Conservation (phyloP, 306 rosid species). For the Begonia loranthoides region DNA sequence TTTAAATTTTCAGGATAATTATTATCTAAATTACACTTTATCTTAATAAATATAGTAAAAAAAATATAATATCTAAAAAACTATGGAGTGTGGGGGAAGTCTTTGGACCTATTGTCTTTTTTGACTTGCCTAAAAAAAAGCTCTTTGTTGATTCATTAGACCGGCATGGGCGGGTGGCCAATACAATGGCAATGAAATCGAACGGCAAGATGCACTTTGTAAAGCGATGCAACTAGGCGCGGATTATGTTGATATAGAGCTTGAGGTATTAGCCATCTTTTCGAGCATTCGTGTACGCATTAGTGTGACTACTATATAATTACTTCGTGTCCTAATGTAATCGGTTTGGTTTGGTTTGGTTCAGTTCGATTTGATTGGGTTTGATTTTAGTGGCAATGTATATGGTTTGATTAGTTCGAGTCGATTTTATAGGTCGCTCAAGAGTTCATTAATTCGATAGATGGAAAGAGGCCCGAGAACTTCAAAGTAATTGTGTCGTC, state of each 20-base stretch:
- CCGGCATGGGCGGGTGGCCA: conserved; percentile 61
- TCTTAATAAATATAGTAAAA: too few relatives aligned
- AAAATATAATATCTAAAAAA: too few relatives aligned
- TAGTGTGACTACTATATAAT: too few relatives aligned
- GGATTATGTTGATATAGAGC: conserved; percentile 46
- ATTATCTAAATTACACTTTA: too few relatives aligned
- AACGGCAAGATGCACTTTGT: conserved; percentile 31
- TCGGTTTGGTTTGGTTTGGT: neutral
- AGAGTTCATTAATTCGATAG: conserved; percentile 26
- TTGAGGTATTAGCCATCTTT: conserved; percentile 21
- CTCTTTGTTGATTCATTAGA: conserved; percentile 10
- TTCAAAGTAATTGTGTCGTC: conserved; percentile 53
- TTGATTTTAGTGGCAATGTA: neutral
- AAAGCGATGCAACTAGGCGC: conserved; percentile 38
- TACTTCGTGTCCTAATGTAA: too few relatives aligned
- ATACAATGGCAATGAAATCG: conserved; percentile 41
- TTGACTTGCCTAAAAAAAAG: too few relatives aligned
- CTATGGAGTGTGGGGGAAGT: neutral
- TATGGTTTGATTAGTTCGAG: too few relatives aligned
- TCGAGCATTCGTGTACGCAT: too few relatives aligned
- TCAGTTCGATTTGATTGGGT: too few relatives aligned
- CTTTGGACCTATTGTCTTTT: conserved; percentile 3
- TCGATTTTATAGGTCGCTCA: conserved; percentile 34
- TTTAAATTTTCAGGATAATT: too few relatives aligned
- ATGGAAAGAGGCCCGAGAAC: conserved; percentile 33